Base-by-base conservation (phyloP, 2,329 filamentous ascomycete genomes). In the Aspergillus glaucus region DNA sequence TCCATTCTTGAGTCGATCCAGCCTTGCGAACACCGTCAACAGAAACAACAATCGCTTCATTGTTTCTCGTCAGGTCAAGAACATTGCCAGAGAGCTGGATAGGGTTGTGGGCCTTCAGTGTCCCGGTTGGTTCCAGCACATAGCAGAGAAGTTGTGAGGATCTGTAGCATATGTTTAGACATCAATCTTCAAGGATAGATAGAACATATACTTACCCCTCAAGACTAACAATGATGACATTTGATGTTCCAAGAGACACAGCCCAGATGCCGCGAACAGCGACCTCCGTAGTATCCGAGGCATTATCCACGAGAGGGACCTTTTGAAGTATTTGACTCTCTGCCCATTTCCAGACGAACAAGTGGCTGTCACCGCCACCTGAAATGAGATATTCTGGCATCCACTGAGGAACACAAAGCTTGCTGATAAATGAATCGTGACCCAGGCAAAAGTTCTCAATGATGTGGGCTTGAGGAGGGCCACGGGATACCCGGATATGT, bases 401-500 rank as follows among this genome's bases (percentile, higher is more conserved):
- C 46, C 68, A 71, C 0, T 64, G 63, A 0, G 84, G 82, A 15
- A 92, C 71, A 60, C 84, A 86, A 40, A 98, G 73, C 50, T 81
- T 83, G 71, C 79, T 89, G 55, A 98, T 77, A 65, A 97, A 97
- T 34, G 91, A 81, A 46, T 78, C 82, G 69, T 98, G 93, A 3
- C 90, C 92, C 2, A 96, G 79, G 64, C 92, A 97, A 68, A 87
- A 97, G 0, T 78, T 78, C 68, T 97, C 90, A 55, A 96, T 94
- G 51, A 97, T 77, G 66, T 96, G 86, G 0, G 88, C 78, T 66
- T 97, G 91, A 1, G 88, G 87, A 52, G 84, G 77, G 36, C 85
- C 88, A 50, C 89, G 80, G 44, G 88, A 95, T 17, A 96, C 77
- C 34, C 93, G 86, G 61, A 98, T 92, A 69, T 98, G 93, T 68